Base-by-base conservation (phyloP, 2,329 filamentous ascomycete species). In the Talaromyces sp. region DNA sequence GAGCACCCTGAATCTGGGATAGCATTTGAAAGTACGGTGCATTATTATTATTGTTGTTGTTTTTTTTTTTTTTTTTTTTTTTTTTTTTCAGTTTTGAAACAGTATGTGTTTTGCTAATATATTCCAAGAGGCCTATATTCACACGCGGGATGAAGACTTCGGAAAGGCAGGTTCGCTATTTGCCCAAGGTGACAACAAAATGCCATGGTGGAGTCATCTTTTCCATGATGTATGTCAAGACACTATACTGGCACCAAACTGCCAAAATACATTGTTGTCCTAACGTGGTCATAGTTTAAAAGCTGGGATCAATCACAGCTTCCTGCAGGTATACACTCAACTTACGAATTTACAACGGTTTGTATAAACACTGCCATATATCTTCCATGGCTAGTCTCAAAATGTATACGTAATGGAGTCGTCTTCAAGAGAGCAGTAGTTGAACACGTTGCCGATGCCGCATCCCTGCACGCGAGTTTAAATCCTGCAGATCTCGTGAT, bases 311-410 rank as follows among this genome's bases (percentile, higher is more conserved):
- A 38, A 8, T 26, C 31, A 14, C 81, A 88, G 66, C 77, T 96
- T 1, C 84, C 86, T 0, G 67, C 78, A 0, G 89, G 84, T 21
- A 84, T 88, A 57, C 87, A 91, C 62, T 89, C 87, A 10, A 92
- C 86, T 24, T 89, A 86, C 56, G 80, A 83, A 59, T 96, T 95
- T 74, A 91, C 85, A 9, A 93, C 90, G 0, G 87, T 96, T 43
- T 97, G 93, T 77, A 93, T 97, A 73, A 97, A 98, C 77, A 90
- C 90, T 0, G 86, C 89, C 51, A 77, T 96, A 60, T 98, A 97
- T 75, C 85, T 97, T 2, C 86, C 90, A 4, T 97, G 90, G 86
- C 86, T 98, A 0, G 79, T 90, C 0, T 89, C 89, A 0, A 88
- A 95, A 76, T 96, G 91, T 72, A 81, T 89, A 29, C 86, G 85